phyloP scores from a whole-genome alignment of 345 rosid genomes.

The Populus davidiana region DNA sequence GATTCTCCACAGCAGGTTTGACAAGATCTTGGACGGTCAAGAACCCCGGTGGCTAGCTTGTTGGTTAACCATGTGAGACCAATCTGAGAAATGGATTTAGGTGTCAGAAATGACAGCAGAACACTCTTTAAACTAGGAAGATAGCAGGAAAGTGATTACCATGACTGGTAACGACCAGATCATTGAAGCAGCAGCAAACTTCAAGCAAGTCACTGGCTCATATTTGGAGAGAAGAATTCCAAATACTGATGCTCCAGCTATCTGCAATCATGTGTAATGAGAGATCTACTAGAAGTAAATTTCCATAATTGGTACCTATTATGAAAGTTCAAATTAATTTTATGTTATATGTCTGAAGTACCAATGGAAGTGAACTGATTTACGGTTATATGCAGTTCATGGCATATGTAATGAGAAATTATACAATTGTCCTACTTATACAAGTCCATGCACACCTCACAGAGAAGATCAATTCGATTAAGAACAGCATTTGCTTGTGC shows the following conservation, averaged over 20 bases:
- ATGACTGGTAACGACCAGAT: conserved; percentile 66
- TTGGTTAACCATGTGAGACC: conserved; percentile 72
- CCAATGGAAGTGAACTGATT: background rate
- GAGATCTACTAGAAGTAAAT: background rate
- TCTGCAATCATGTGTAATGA: conserved; percentile 37
- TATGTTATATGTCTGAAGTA: background rate
- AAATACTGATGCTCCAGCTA: conserved; percentile 79
- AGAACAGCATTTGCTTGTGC: conserved; percentile 95
- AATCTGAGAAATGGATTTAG: conserved; percentile 41
- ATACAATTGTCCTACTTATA: background rate
- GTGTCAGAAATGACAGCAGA: conserved; percentile 12
- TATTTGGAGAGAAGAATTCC: conserved; percentile 79
- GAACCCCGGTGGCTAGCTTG: conserved; percentile 82
- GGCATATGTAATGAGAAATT: background rate
- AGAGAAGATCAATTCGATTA: conserved; percentile 79
- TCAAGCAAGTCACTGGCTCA: conserved; percentile 81
- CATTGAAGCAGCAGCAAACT: conserved; percentile 71
- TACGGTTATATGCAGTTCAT: background rate
- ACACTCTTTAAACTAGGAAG: background rate
- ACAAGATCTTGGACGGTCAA: conserved; percentile 68
- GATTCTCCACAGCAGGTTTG: conserved; percentile 42
- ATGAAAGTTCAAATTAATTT: background rate
- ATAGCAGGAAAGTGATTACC: conserved; percentile 43
- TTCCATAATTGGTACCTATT: background rate
- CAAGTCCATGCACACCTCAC: conserved; percentile 54